Evolutionary conservation across 345 rosid species (phyloP).

Genomic region (Heritiera fomes): DNA sequence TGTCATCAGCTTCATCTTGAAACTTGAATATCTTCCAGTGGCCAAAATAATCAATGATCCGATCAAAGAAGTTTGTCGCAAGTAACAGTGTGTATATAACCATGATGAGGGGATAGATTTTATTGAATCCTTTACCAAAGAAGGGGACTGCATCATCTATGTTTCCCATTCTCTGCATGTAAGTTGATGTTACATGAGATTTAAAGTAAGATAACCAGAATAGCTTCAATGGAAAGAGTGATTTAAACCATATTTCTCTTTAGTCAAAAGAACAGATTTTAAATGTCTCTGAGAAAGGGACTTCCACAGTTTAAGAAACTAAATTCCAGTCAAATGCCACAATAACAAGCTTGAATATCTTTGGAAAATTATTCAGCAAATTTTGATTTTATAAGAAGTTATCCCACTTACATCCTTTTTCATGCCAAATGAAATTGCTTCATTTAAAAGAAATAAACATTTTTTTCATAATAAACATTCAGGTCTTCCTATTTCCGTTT

Average conservation of each 20-base stretch:
- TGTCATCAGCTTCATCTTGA: constrained; percentile 55
- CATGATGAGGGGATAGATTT: constrained; percentile 78
- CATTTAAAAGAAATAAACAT: not conserved
- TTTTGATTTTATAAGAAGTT: not conserved
- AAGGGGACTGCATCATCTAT: constrained; percentile 65
- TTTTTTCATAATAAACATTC: not conserved
- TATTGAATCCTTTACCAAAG: constrained; percentile 63
- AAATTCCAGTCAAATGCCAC: not conserved
- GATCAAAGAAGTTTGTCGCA: constrained; percentile 66
- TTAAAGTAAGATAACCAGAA: constrained; percentile 6
- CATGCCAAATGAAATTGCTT: not conserved
- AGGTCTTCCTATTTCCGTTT: not conserved
- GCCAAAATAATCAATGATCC: constrained; percentile 63
- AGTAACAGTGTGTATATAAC: constrained; percentile 67
- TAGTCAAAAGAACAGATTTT: not conserved
- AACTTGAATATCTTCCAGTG: constrained; percentile 65
- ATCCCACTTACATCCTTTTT: not conserved
- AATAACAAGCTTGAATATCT: not conserved
- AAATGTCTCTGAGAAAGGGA: not conserved
- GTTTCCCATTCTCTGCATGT: constrained; percentile 70
- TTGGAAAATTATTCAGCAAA: not conserved
- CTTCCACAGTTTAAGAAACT: not conserved
- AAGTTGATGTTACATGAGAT: not conserved
- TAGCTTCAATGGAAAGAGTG: not conserved
- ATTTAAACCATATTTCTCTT: not conserved